These are phyloP conservation scores for Xerocomus brunneocitrinus DNA, from an alignment of 768 basidiomycete genomes.

Conservation along the genomic window DNA sequence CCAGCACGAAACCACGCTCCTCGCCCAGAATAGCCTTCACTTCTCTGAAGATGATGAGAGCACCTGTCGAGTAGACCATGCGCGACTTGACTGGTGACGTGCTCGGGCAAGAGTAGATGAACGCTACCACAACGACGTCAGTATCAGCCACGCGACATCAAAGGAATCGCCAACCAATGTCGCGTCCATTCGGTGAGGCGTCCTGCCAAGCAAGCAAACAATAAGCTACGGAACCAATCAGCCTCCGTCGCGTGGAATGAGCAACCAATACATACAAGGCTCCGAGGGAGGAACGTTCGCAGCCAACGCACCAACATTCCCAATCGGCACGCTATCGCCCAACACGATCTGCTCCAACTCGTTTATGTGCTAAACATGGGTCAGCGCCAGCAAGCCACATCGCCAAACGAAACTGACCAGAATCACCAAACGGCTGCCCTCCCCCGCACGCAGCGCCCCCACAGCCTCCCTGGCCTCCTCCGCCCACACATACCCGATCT, in stretches of 20 bases:
- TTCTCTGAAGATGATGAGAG: slow-evolving; percentile 49
- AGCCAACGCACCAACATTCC: slow-evolving; percentile 42
- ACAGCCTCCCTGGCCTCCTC: slow-evolving; percentile 63
- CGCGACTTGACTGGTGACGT: slow-evolving; percentile 75
- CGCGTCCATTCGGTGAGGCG: slow-evolving; percentile 40
- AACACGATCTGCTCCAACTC: slow-evolving; percentile 54
- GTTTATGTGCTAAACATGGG: slow-evolving; percentile 57
- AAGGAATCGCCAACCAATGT: slow-evolving; percentile 48
- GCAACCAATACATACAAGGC: slow-evolving; percentile 40
- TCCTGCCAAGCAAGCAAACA: slow-evolving; percentile 67
- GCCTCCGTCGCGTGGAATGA: not conserved
- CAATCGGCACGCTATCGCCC: slow-evolving; percentile 39
- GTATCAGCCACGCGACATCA: not conserved
- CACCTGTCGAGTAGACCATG: slow-evolving; percentile 85
- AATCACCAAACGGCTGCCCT: slow-evolving; percentile 53
- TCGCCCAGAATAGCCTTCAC: slow-evolving; percentile 50
- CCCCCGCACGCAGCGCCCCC: slow-evolving; percentile 45
- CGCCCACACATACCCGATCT: slow-evolving; percentile 64
- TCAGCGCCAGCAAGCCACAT: not conserved
- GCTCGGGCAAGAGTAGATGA: slow-evolving; percentile 90
- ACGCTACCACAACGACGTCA: slow-evolving; percentile 44
- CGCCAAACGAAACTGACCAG: slow-evolving; percentile 44
- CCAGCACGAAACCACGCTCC: slow-evolving; percentile 37
- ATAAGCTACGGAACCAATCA: slow-evolving; percentile 36
- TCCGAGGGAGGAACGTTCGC: slow-evolving; percentile 50